Conservation (phyloP, 352 stramenopile species). For the Phytophthora colocasiae region DNA sequence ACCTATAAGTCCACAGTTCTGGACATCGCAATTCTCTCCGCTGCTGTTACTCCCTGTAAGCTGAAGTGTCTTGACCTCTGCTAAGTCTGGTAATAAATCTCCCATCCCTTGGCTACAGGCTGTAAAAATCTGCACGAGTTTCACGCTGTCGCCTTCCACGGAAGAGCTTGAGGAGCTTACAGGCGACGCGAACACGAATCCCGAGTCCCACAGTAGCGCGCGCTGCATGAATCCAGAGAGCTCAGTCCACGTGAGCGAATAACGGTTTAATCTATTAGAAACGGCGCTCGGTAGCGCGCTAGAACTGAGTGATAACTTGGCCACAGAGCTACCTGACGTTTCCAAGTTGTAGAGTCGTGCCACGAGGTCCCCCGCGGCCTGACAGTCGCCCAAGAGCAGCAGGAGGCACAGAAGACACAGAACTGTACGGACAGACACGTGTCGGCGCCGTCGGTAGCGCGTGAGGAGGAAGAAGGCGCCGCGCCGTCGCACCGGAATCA, state of each 20-base stretch:
- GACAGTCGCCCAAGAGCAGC: constrained; percentile 6
- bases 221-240: constrained; percentile 73
- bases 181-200: constrained; percentile 57
- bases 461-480: constrained; percentile 39
- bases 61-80: constrained; percentile 42
- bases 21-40: constrained; percentile 40
- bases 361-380: constrained; percentile 57
- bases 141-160: constrained; percentile 13
- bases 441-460: constrained; percentile 23
- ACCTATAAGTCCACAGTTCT: constrained; percentile 64
- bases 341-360: constrained; percentile 57
- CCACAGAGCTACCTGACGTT: constrained; percentile 24
- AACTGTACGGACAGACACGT: neutral
- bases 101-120: constrained; percentile 63
- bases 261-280: constrained; percentile 33
- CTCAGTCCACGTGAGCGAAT: constrained; percentile 41
- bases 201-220: constrained; percentile 76
- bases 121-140: constrained; percentile 69
- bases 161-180: constrained; percentile 6
- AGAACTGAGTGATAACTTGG: constrained; percentile 44
- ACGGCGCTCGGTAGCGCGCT: constrained; percentile 45
- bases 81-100: constrained; percentile 59
- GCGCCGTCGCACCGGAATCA: constrained; percentile 39
- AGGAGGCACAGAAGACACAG: constrained; percentile 29
- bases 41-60: constrained; percentile 22